Percentiles rank a stretch among this genome's conserved stretches.
Conservation (phyloP, 257 asterid species). For the Linaria vulgaris region DNA sequence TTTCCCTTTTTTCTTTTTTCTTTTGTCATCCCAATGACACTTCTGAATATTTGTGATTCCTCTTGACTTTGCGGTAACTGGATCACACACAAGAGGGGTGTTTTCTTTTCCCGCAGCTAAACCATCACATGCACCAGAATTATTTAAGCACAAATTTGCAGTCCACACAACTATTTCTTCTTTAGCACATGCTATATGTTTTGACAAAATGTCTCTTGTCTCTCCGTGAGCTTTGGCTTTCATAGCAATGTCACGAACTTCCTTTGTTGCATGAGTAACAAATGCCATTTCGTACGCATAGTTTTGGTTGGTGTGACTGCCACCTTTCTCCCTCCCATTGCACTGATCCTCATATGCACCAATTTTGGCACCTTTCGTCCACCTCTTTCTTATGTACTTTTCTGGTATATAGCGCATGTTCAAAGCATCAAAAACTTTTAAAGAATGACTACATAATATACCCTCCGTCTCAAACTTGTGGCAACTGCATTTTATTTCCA, state of each 20-base stretch:
- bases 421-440: not conserved
- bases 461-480: not conserved
- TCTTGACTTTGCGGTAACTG: not conserved
- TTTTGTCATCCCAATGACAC: not conserved
- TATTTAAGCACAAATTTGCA: not conserved
- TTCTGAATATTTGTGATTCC: not conserved
- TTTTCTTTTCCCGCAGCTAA: not conserved
- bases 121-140: not conserved
- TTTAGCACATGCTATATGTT: not conserved
- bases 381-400: not conserved
- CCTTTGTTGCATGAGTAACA: constrained; percentile 2
- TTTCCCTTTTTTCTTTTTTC: not conserved
- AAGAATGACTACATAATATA: not conserved
- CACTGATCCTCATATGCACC: not conserved
- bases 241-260: too few relatives aligned
- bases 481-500: too few relatives aligned
- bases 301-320: not conserved
- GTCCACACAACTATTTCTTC: not conserved
- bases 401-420: not conserved
- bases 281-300: not conserved
- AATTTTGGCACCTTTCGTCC: not conserved
- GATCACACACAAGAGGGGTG: not conserved
- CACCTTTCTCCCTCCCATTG: not conserved
- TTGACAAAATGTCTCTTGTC: too few relatives aligned
- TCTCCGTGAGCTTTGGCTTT: too few relatives aligned